These are phyloP conservation scores for Aspergillus calidoustus DNA, from an alignment of 2,329 filamentous ascomycete species.

Conservation along the genomic window DNA sequence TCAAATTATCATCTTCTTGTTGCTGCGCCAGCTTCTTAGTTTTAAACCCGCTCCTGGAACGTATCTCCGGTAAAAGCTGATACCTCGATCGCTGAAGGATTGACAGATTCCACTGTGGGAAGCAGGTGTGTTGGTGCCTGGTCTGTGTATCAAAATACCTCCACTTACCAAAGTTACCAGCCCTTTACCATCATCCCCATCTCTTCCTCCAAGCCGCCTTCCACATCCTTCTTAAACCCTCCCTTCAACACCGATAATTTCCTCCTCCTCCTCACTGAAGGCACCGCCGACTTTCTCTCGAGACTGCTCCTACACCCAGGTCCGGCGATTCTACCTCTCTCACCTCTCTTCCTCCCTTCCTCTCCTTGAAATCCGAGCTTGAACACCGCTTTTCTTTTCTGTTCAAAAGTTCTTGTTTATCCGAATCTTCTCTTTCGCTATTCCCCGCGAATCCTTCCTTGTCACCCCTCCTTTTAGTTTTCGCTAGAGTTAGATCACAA, in stretches of 20 bases:
- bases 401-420: conserved; percentile 28
- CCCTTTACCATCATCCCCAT: conserved; percentile 12
- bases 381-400: conserved; percentile 16
- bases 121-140: conserved; percentile 22
- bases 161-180: conserved; percentile 15
- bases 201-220: conserved; percentile 17
- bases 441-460: conserved; percentile 1
- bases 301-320: conserved; percentile 15
- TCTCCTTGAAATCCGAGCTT: conserved; percentile 16
- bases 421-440: conserved; percentile 9
- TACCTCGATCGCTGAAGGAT: conserved; percentile 19
- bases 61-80: conserved; percentile 26
- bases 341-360: conserved; percentile 13
- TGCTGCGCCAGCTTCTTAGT: background rate
- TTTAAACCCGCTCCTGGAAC: conserved; percentile 16
- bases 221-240: conserved; percentile 25
- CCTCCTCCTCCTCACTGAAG: conserved; percentile 18
- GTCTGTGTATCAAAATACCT: conserved; percentile 20
- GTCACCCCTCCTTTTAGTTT: conserved; percentile 16
- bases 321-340: conserved; percentile 16
- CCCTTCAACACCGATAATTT: conserved; percentile 19
- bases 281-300: background rate
- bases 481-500: conserved; percentile 38
- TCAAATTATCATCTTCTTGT: background rate
- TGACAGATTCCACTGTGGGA: conserved; percentile 14